A percentile compares a stretch with the other conserved stretches of the same genome.
Conservation (phyloP, 2,329 filamentous ascomycete species). For the Verticillium longisporum region DNA sequence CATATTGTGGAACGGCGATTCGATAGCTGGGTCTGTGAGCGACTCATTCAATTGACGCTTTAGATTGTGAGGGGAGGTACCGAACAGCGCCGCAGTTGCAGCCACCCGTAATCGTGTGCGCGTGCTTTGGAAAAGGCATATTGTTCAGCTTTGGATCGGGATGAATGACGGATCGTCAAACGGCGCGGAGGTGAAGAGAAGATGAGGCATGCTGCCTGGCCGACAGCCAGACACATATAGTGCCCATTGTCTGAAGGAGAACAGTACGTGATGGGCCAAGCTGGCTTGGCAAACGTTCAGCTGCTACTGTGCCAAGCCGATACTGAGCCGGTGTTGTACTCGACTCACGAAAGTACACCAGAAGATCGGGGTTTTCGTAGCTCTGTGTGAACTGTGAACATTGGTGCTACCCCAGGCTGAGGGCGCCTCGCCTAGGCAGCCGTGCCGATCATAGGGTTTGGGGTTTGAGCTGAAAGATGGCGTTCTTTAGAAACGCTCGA, state of each 20-base stretch:
- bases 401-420: background rate
- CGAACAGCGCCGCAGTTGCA: conserved; percentile 18
- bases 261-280: background rate
- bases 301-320: background rate
- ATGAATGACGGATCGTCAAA: background rate
- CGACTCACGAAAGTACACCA: background rate
- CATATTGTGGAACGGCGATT: conserved; percentile 11
- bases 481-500: background rate
- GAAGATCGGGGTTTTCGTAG: background rate
- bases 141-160: background rate
- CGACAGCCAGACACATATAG: no score
- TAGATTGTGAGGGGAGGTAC: background rate
- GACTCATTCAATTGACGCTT: background rate
- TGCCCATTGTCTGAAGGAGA: no score
- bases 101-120: conserved; percentile 16
- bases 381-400: background rate
- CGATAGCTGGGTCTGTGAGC: conserved; percentile 4
- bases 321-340: background rate
- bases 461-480: background rate
- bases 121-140: conserved; percentile 16
- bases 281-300: background rate
- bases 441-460: background rate
- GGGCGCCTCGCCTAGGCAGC: background rate
- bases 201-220: no score
- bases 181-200: background rate